Evolutionary conservation across 805 yeast species (phyloP).

Genomic region (Ogataea philodendri): DNA sequence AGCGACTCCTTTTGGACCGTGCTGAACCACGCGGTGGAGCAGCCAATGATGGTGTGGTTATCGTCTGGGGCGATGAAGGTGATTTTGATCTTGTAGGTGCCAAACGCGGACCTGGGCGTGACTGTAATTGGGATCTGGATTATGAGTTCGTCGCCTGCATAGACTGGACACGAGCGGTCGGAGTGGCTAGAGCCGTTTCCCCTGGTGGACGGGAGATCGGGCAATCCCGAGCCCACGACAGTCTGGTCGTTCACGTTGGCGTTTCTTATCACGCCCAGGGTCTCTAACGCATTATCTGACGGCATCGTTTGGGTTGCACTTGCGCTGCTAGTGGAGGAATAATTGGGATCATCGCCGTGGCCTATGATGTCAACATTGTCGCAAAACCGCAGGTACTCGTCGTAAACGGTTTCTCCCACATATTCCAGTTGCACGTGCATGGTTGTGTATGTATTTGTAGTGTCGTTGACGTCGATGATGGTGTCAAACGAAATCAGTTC

Average conservation of each 20-base stretch:
- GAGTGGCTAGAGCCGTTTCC: background rate
- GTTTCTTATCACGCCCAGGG: no score
- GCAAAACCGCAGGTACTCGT: slow-evolving; percentile 44
- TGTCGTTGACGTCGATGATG: slow-evolving; percentile 43
- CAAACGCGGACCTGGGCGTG: slow-evolving; percentile 35
- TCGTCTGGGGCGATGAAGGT: slow-evolving; percentile 41
- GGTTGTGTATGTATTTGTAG: slow-evolving; percentile 49
- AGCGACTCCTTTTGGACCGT: slow-evolving; percentile 43
- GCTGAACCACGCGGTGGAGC: slow-evolving; percentile 47
- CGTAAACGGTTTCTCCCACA: slow-evolving; percentile 41
- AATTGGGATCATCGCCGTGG: slow-evolving; percentile 13
- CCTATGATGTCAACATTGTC: slow-evolving; percentile 28
- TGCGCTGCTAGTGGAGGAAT: background rate
- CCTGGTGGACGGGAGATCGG: no score
- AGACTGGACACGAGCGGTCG: slow-evolving; percentile 32
- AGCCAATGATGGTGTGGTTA: slow-evolving; percentile 41
- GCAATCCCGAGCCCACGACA: no score
- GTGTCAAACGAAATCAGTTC: slow-evolving; percentile 21
- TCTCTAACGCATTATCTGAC: no score
- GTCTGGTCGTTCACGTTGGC: no score
- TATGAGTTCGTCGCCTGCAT: slow-evolving; percentile 24
- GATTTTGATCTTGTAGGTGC: slow-evolving; percentile 44
- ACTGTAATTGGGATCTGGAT: slow-evolving; percentile 27
- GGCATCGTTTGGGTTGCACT: no score
- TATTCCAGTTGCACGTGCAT: slow-evolving; percentile 45